Conservation (phyloP, 2,329 filamentous ascomycete species). For the Fusarium napiforme region DNA sequence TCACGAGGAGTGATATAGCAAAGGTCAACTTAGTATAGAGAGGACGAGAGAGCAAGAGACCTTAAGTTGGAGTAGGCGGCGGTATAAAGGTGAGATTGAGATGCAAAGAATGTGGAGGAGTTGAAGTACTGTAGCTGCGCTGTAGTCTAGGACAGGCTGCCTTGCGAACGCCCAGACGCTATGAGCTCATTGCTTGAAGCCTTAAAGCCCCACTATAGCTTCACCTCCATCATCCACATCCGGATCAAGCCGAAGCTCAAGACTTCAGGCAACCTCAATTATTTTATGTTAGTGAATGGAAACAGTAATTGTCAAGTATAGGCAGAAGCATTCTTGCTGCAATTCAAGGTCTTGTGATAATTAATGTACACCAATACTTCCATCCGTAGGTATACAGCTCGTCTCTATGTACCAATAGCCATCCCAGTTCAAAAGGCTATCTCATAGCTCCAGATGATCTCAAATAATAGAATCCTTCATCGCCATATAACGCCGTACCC, state of each 20-base stretch:
- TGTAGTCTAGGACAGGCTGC: neutral
- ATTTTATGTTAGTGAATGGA: neutral
- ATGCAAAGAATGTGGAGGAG: constrained; percentile 1
- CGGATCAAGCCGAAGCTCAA: constrained; percentile 11
- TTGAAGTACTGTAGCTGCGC: neutral
- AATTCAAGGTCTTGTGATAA: neutral
- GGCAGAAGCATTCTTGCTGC: neutral
- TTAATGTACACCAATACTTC: neutral
- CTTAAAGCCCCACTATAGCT: constrained; percentile 35
- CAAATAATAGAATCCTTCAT: constrained; percentile 48
- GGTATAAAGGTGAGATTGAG: neutral
- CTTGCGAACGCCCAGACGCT: constrained; percentile 24
- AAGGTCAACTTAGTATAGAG: neutral
- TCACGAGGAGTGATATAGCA: neutral
- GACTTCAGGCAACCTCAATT: constrained; percentile 10
- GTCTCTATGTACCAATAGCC: constrained; percentile 14
- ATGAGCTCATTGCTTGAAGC: constrained; percentile 38
- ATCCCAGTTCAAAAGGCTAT: constrained; percentile 19
- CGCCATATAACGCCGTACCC: constrained; percentile 51
- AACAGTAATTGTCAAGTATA: neutral
- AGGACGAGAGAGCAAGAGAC: neutral
- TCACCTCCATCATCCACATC: constrained; percentile 13
- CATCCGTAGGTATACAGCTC: constrained; percentile 13
- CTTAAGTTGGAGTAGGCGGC: neutral
- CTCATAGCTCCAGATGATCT: constrained; percentile 50